A percentile compares a stretch with the other conserved stretches of the same genome.
phyloP scores from a whole-genome alignment of 257 asterid genomes.

The Petrea volubilis region DNA sequence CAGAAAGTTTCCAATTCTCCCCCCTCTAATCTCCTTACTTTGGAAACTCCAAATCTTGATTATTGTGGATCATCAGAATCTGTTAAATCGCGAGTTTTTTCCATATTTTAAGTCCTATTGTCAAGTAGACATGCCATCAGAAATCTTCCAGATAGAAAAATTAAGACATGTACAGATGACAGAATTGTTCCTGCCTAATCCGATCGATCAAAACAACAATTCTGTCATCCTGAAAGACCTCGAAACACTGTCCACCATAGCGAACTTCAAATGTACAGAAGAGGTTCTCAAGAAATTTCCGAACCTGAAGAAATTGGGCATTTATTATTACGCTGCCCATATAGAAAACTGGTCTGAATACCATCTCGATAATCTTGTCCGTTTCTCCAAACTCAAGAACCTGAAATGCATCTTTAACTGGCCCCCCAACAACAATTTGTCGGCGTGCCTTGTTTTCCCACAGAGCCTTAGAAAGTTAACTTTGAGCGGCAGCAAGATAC shows the following conservation, averaged over 20 bases:
- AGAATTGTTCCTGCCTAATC: background rate
- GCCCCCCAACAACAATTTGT: too few species aligned
- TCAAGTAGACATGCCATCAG: background rate
- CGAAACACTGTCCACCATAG: background rate
- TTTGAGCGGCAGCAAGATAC: too few species aligned
- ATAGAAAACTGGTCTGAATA: background rate
- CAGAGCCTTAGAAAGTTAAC: too few species aligned
- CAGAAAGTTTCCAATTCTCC: background rate
- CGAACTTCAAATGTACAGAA: background rate
- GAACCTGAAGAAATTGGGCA: background rate
- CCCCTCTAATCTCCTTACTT: background rate
- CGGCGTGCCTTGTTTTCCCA: too few species aligned
- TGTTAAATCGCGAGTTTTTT: background rate
- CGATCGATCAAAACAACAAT: background rate
- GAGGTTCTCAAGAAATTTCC: constrained; percentile 3
- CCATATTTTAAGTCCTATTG: background rate
- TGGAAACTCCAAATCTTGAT: background rate
- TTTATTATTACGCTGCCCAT: background rate
- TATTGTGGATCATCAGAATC: background rate
- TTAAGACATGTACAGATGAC: background rate
- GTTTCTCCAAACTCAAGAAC: background rate
- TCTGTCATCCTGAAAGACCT: background rate
- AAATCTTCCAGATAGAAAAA: background rate
- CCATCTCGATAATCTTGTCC: background rate
- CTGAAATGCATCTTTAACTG: too few species aligned